Percentiles rank a stretch among this genome's conserved stretches.
phyloP scores from a whole-genome alignment of 495 filamentous ascomycete species.

The Talaromyces stipitatus region DNA sequence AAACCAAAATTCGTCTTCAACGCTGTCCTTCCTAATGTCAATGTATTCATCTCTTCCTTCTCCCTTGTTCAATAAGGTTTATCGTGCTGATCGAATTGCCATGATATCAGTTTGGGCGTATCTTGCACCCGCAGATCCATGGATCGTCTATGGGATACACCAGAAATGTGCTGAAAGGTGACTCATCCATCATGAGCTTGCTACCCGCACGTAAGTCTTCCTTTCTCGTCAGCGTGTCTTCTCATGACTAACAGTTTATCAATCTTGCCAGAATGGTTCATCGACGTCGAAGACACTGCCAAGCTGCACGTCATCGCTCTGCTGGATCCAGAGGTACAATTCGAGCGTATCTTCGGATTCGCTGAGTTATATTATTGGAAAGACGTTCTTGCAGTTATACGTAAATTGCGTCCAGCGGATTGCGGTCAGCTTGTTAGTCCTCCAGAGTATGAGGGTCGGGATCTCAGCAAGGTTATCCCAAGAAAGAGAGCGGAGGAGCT shows the following conservation, averaged over 20 bases:
- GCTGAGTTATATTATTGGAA: constrained; percentile 29
- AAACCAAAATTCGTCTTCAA: constrained; percentile 43
- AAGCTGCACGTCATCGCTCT: constrained; percentile 40
- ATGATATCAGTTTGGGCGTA: constrained; percentile 12
- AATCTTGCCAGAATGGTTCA: constrained; percentile 17
- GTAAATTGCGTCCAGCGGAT: constrained; percentile 10
- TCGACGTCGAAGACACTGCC: constrained; percentile 45
- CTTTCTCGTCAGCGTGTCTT: neutral
- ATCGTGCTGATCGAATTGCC: neutral
- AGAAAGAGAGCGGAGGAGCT: constrained; percentile 11
- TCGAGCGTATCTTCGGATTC: constrained; percentile 39
- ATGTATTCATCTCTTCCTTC: constrained; percentile 8
- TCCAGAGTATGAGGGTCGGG: constrained; percentile 14
- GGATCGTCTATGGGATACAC: constrained; percentile 17
- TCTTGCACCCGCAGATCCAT: constrained; percentile 17
- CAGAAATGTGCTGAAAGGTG: constrained; percentile 11
- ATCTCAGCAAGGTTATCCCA: constrained; percentile 12
- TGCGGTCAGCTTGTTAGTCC: constrained; percentile 12
- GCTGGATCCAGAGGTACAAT: constrained; percentile 27
- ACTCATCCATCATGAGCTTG: neutral
- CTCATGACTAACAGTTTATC: neutral
- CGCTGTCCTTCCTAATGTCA: constrained; percentile 37
- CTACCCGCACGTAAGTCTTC: constrained; percentile 19
- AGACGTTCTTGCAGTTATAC: constrained; percentile 15
- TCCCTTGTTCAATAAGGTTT: neutral